These are phyloP conservation scores for Heliocybe sulcata DNA, from an alignment of 1,284 basidiomycete species.

Conservation along the genomic window DNA sequence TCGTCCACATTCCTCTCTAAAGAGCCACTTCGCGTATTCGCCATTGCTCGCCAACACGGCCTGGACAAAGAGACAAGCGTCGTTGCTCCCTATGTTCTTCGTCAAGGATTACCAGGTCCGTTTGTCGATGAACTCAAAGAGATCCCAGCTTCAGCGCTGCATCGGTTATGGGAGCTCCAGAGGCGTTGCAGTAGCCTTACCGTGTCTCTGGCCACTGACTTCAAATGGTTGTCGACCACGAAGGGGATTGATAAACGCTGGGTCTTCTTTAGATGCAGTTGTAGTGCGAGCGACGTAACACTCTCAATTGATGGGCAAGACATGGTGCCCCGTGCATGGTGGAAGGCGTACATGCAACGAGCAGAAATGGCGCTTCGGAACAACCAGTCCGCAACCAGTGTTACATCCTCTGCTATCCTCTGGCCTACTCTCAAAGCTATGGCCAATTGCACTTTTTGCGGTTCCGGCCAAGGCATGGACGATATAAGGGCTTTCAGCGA, in stretches of 20 bases:
- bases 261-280: conserved; percentile 26
- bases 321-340: not conserved
- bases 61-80: conserved; percentile 19
- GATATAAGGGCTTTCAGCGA: not conserved
- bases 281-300: not conserved
- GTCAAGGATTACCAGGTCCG: conserved; percentile 20
- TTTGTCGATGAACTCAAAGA: conserved; percentile 26
- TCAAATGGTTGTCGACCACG: conserved; percentile 22
- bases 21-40: conserved; percentile 23
- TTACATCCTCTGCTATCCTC: not conserved
- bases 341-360: conserved; percentile 2
- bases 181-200: conserved; percentile 23
- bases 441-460: not conserved
- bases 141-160: conserved; percentile 24
- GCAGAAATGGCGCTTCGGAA: not conserved
- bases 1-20: conserved; percentile 17
- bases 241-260: conserved; percentile 24
- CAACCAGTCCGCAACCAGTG: not conserved
- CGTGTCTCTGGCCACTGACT: conserved; percentile 24
- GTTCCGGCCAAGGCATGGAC: not conserved
- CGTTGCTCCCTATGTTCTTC: conserved; percentile 22
- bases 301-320: not conserved
- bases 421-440: not conserved
- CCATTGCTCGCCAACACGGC: conserved; percentile 22
- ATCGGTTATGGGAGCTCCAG: conserved; percentile 26